Percentiles rank a stretch among this genome's conserved stretches.
Conservation (phyloP, 208 protist species). For the Borovskyia barvae region DNA sequence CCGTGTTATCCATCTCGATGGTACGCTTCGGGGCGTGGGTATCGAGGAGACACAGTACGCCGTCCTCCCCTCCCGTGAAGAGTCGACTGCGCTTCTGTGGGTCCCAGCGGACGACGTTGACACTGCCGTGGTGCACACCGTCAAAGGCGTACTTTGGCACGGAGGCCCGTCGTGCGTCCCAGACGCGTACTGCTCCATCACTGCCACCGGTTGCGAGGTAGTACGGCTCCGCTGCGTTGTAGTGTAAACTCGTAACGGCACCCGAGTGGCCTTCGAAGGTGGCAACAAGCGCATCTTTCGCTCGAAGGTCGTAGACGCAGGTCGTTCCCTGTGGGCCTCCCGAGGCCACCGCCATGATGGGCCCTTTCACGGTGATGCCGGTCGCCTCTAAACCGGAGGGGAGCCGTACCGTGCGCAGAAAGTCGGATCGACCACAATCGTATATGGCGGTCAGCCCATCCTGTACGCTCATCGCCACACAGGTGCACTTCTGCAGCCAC, state of each 20-base stretch:
- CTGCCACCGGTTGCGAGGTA: conserved; percentile 72
- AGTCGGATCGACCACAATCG: conserved; percentile 56
- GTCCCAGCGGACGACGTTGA: conserved; percentile 66
- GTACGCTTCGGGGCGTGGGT: conserved; percentile 52
- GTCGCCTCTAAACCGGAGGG: conserved; percentile 40
- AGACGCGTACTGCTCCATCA: conserved; percentile 67
- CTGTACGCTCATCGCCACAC: conserved; percentile 60
- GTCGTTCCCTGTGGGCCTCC: conserved; percentile 33
- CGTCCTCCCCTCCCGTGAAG: conserved; percentile 72
- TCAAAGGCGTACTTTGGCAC: conserved; percentile 68
- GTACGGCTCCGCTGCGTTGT: conserved; percentile 74
- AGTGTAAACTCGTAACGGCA: conserved; percentile 48
- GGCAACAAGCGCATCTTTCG: conserved; percentile 63
- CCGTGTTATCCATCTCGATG: conserved; percentile 13
- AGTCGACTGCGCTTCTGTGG: conserved; percentile 68
- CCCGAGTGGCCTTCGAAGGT: conserved; percentile 59
- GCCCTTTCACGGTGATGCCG: conserved; percentile 64
- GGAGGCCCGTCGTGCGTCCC: conserved; percentile 60
- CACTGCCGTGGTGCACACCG: conserved; percentile 51
- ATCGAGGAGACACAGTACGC: conserved; percentile 71
- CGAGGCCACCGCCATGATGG: conserved; percentile 60
- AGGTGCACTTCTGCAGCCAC: conserved; percentile 79
- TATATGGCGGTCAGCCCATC: conserved; percentile 70
- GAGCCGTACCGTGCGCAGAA: conserved; percentile 63
- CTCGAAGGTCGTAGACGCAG: conserved; percentile 76